phyloP scores from a whole-genome alignment of 306 rosid genomes.

The Lagenaria siceraria region DNA sequence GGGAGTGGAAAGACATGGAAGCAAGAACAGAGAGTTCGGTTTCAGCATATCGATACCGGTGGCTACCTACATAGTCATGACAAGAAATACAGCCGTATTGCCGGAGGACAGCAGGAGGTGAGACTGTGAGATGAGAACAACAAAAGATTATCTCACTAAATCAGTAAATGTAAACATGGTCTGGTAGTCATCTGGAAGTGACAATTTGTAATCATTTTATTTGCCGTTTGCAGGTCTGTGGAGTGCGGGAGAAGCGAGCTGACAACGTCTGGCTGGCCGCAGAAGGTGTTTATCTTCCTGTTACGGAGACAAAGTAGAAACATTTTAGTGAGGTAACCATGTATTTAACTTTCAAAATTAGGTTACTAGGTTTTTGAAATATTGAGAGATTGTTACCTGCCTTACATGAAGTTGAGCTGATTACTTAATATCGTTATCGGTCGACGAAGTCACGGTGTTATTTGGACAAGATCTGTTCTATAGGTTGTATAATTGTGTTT shows the following conservation, averaged over 20 bases:
- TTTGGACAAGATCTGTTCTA: background rate
- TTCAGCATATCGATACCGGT: constrained; percentile 86
- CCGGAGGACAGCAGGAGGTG: constrained; percentile 99
- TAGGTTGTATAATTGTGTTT: background rate
- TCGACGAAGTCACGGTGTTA: background rate
- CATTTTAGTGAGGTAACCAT: background rate
- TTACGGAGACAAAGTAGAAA: constrained; percentile 53
- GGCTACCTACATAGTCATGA: constrained; percentile 85
- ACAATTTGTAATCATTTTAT: background rate
- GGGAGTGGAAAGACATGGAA: constrained; percentile 96
- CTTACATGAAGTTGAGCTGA: constrained; percentile 4
- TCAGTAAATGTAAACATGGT: background rate
- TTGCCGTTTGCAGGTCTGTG: constrained; percentile 48
- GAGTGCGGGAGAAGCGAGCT: constrained; percentile 70
- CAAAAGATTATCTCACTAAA: background rate
- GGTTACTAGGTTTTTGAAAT: background rate
- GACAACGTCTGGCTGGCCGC: constrained; percentile 95
- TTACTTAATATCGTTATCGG: background rate
- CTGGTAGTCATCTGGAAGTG: background rate
- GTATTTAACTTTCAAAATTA: background rate
- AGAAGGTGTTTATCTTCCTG: constrained; percentile 89
- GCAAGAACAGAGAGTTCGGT: constrained; percentile 84
- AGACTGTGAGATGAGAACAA: constrained; percentile 14
- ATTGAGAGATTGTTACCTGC: background rate
- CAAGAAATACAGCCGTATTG: constrained; percentile 90